A percentile compares a stretch with the other conserved stretches of the same genome.
Evolutionary conservation across 495 filamentous ascomycete genomes (phyloP).

Genomic region (Physcia stellaris): DNA sequence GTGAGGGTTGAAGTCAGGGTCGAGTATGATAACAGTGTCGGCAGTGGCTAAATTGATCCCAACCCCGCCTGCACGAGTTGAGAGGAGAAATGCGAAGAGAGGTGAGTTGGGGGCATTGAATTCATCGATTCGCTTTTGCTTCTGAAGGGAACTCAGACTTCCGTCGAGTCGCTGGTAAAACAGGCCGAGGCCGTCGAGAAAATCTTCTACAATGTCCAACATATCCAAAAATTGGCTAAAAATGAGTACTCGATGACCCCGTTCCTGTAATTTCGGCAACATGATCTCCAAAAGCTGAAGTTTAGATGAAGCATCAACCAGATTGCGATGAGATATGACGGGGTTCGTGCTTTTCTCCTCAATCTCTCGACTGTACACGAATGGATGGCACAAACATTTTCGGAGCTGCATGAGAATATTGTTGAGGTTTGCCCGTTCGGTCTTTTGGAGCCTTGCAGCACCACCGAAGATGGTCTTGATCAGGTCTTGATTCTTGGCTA

Average conservation of each 20-base stretch:
- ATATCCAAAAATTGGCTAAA: conserved; percentile 94
- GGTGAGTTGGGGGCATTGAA: conserved; percentile 78
- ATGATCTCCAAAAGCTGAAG: conserved; percentile 75
- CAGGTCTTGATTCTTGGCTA: conserved; percentile 77
- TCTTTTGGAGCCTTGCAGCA: conserved; percentile 32
- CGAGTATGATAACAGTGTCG: conserved; percentile 95
- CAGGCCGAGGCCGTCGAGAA: conserved; percentile 58
- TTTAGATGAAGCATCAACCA: conserved; percentile 86
- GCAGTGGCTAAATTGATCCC: conserved; percentile 96
- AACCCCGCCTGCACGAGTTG: conserved; percentile 87
- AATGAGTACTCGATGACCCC: conserved; percentile 85
- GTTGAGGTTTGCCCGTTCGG: conserved; percentile 64
- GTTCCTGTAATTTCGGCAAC: conserved; percentile 75
- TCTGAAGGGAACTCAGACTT: conserved; percentile 60
- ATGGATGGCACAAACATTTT: conserved; percentile 91
- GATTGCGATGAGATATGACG: conserved; percentile 50
- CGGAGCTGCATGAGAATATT: conserved; percentile 94
- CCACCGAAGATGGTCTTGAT: conserved; percentile 71
- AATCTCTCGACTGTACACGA: conserved; percentile 77
- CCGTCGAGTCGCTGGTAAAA: conserved; percentile 74
- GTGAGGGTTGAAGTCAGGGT: conserved; percentile 97
- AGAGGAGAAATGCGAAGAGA: conserved; percentile 80
- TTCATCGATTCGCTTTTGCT: conserved; percentile 84
- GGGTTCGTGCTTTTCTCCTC: conserved; percentile 55
- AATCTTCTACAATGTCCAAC: conserved; percentile 84